phyloP scores from a whole-genome alignment of 2,329 filamentous ascomycete genomes.

The Blastomyces parvus region DNA sequence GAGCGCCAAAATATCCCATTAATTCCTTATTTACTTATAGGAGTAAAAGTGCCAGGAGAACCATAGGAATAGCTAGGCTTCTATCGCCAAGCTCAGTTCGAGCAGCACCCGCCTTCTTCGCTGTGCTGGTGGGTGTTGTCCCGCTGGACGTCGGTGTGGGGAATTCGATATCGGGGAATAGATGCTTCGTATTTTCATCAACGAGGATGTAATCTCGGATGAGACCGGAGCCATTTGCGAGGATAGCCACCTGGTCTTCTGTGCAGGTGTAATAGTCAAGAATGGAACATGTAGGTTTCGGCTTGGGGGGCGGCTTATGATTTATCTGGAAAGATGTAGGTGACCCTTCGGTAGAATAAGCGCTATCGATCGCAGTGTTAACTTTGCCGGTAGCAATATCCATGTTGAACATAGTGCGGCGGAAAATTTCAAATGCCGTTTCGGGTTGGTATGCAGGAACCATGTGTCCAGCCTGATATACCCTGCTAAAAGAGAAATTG shows the following conservation, averaged over 20 bases:
- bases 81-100: background rate
- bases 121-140: slow-evolving; percentile 45
- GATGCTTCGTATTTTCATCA: slow-evolving; percentile 15
- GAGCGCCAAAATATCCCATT: background rate
- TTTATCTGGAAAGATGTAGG: background rate
- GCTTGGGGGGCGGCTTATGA: slow-evolving; percentile 22
- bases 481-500: slow-evolving; percentile 35
- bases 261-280: slow-evolving; percentile 37
- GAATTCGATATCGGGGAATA: slow-evolving; percentile 3
- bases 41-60: background rate
- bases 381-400: slow-evolving; percentile 48
- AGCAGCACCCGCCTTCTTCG: background rate
- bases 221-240: slow-evolving; percentile 38
- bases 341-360: slow-evolving; percentile 5
- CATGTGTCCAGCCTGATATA: slow-evolving; percentile 26
- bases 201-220: slow-evolving; percentile 41
- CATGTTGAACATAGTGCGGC: slow-evolving; percentile 41
- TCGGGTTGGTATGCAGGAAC: slow-evolving; percentile 48
- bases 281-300: slow-evolving; percentile 21
- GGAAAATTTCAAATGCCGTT: slow-evolving; percentile 46
- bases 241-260: slow-evolving; percentile 33
- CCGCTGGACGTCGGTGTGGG: slow-evolving; percentile 29
- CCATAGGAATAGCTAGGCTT: background rate
- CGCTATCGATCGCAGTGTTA: slow-evolving; percentile 28
- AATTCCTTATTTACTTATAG: background rate